Base-by-base conservation (phyloP, 2,329 filamentous ascomycete species). In the Xylaria sp. region DNA sequence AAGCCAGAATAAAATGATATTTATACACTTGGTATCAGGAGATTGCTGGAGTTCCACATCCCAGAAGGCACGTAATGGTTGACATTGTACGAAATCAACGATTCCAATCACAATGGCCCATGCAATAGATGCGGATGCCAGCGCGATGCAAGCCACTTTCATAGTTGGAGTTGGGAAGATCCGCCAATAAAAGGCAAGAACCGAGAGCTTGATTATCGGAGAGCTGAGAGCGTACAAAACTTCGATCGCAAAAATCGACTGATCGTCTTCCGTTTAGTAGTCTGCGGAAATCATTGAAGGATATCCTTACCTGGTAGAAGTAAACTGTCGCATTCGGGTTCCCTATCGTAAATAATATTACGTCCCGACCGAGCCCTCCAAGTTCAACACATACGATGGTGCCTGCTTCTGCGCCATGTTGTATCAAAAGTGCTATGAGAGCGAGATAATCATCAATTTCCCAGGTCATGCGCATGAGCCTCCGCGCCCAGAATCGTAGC, bases 41-140 rank as follows among this genome's bases (percentile, higher is more conserved):
- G 28, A 28, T 5, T 63, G 63, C 11, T 64, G 66, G 6, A 71
- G 61, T 17, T 71, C 66, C 33, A 46, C 17, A 26, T 59, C 4
- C 69, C 71, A 72, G 46, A 71, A 69, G 6, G 69, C 69, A 2
- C 60, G 13, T 10, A 72, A 31, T 3, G 69, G 71, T 13, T 53
- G 48, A 23, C 71, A 72, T 59, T 71, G 61, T 28, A 69, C 4
- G 17, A 72, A 59, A 31, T 67, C 48, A 2, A 71, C 17, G 9
- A 71, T 64, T 17, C 42, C 13, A 9, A 67, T 44, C 2, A 66
- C 44, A n/a, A 72, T 40, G 6, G n/a, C 20, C 71, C 71, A 72
- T 28, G 49, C 48, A 17, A 67, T 54, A 31, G 26, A 59, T 5
- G 56, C 15, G 40, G 40, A 42, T 42, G 40, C 40, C 6, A 42